Conservation (phyloP, 345 rosid species). For the Clarkia xantiana region DNA sequence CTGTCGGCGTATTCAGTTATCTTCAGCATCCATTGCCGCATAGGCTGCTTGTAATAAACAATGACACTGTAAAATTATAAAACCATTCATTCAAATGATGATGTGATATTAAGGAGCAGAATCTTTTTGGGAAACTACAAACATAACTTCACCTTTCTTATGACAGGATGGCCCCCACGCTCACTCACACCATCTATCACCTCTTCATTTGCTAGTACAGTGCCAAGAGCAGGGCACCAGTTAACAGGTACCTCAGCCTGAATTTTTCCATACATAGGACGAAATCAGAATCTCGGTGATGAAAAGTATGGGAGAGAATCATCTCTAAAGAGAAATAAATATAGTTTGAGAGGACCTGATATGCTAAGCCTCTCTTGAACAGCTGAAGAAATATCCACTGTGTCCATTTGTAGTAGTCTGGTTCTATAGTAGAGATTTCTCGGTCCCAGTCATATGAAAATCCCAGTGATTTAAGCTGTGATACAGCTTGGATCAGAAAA, state of each 20-base stretch:
- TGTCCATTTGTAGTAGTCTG: conserved; percentile 85
- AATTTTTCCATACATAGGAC: too few relatives aligned
- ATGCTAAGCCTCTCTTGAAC: conserved; percentile 87
- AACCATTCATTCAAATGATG: too few relatives aligned
- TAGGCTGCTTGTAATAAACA: conserved; percentile 98
- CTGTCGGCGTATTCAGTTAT: conserved; percentile 90
- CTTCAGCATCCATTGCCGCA: conserved; percentile 98
- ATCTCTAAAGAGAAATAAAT: conserved; percentile 5
- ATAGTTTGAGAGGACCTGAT: too few relatives aligned
- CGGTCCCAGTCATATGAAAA: conserved; percentile 97
- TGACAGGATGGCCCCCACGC: conserved; percentile 90
- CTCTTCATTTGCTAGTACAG: conserved; percentile 96
- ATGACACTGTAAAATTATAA: conserved; percentile 81
- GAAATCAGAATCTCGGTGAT: too few relatives aligned
- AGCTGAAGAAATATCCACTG: conserved; percentile 97
- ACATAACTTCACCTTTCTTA: conserved; percentile 56
- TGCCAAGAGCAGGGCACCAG: conserved; percentile 99
- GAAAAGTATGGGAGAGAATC: background rate
- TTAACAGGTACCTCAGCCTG: conserved; percentile 97
- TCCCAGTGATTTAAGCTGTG: conserved; percentile 82
- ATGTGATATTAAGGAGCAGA: too few relatives aligned
- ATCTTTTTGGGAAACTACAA: too few relatives aligned
- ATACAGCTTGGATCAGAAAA: conserved; percentile 4
- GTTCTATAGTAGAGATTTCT: conserved; percentile 84
- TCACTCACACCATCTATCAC: conserved; percentile 94